These are phyloP conservation scores for Artemisia tridentata DNA, from an alignment of 129 eudicot species.

Conservation along the genomic window DNA sequence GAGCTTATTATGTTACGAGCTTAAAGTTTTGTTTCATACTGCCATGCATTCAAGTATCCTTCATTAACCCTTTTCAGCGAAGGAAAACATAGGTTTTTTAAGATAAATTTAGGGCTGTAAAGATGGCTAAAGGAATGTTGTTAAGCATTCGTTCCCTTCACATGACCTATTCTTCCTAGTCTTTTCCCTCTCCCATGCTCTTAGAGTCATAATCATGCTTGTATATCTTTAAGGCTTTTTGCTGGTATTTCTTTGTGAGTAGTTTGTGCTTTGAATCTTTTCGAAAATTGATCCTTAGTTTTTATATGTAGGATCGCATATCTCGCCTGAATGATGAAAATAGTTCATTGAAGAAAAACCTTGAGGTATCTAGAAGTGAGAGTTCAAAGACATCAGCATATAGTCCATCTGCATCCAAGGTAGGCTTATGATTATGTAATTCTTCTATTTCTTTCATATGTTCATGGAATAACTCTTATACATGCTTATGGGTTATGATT, in stretches of 20 bases:
- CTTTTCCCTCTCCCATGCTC: not conserved
- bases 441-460: not conserved
- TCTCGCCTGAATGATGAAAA: conserved; percentile 75
- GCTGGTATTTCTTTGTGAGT: not conserved
- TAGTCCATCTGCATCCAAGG: conserved; percentile 43
- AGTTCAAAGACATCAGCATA: conserved; percentile 34
- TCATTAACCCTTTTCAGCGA: not conserved
- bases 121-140: conserved; percentile 4
- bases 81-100: not conserved
- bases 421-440: conserved; percentile 26
- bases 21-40: conserved; percentile 8
- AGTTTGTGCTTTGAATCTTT: not conserved
- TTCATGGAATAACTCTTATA: conserved; percentile 12
- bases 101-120: not conserved
- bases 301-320: conserved; percentile 59
- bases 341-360: conserved; percentile 66
- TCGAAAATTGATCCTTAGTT: conserved; percentile 8
- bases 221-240: not conserved
- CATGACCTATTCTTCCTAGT: not conserved
- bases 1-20: conserved; percentile 4
- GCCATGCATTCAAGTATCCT: conserved; percentile 9
- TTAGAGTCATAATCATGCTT: conserved; percentile 7
- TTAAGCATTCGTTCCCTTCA: conserved; percentile 6
- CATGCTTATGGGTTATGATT: conserved; percentile 14
- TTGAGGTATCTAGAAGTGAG: conserved; percentile 57